These are phyloP conservation scores for Aspergillus pseudonomiae DNA, from an alignment of 2,329 filamentous ascomycete genomes.

Conservation along the genomic window DNA sequence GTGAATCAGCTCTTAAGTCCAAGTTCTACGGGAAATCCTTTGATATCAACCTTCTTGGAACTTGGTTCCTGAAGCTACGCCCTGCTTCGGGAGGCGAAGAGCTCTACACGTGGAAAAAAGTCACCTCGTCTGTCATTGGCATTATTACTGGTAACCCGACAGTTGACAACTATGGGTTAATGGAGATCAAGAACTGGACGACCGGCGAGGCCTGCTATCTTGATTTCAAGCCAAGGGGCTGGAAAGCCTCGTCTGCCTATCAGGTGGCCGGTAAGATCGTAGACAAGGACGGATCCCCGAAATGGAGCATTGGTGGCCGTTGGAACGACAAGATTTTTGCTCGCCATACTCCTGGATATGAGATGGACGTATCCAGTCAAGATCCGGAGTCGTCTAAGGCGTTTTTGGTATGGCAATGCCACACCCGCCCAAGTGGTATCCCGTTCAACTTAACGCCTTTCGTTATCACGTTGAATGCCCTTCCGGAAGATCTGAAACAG, in stretches of 20 bases:
- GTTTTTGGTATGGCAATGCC: constrained; percentile 90
- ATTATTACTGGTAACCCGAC: constrained; percentile 96
- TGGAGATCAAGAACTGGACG: constrained; percentile 97
- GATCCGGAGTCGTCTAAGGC: constrained; percentile 68
- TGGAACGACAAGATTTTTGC: constrained; percentile 99
- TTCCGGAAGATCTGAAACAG: constrained; percentile 77
- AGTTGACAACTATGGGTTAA: constrained; percentile 96
- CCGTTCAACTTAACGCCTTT: constrained; percentile 98
- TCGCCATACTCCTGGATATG: constrained; percentile 86
- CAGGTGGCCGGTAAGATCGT: constrained; percentile 85
- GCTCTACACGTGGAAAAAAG: constrained; percentile 98
- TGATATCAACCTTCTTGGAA: constrained; percentile 93
- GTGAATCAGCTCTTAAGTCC: constrained; percentile 90
- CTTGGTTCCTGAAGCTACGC: constrained; percentile 89
- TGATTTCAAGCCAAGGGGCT: constrained; percentile 93
- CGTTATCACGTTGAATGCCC: constrained; percentile 88
- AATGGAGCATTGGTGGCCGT: constrained; percentile 86
- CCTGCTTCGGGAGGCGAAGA: constrained; percentile 77
- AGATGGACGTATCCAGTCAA: constrained; percentile 61
- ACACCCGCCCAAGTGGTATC: constrained; percentile 77
- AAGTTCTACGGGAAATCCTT: constrained; percentile 98
- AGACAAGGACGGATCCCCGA: constrained; percentile 75
- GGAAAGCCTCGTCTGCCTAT: constrained; percentile 92
- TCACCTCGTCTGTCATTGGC: constrained; percentile 94
- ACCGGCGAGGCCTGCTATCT: constrained; percentile 88